Evolutionary conservation across 805 yeast species (phyloP).

Genomic region (Lipomyces orientalis): DNA sequence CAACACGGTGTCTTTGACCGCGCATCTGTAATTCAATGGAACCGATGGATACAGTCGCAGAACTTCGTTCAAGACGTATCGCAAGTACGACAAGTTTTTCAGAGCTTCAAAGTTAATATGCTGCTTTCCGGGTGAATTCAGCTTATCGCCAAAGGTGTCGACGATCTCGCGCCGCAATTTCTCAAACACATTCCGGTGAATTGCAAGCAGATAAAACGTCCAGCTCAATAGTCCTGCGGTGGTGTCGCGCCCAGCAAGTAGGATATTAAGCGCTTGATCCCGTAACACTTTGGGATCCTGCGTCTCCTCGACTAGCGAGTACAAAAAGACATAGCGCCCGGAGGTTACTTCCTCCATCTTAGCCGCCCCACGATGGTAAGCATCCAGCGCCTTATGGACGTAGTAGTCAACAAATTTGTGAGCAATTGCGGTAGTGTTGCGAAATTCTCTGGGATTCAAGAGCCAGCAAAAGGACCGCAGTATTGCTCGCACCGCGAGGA

Average conservation of each 20-base stretch:
- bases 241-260: constrained; percentile 62
- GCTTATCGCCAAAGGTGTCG: constrained; percentile 46
- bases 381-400: constrained; percentile 49
- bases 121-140: constrained; percentile 30
- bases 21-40: constrained; percentile 55
- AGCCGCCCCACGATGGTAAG: background rate
- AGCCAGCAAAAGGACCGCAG: constrained; percentile 38
- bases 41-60: constrained; percentile 60
- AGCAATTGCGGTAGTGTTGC: constrained; percentile 44
- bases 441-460: constrained; percentile 43
- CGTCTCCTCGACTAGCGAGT: constrained; percentile 57
- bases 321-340: constrained; percentile 53
- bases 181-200: constrained; percentile 45
- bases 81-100: constrained; percentile 55
- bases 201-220: constrained; percentile 53
- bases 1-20: constrained; percentile 54
- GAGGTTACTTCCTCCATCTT: background rate
- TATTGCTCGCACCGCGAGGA: constrained; percentile 33
- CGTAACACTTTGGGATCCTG: constrained; percentile 55
- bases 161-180: constrained; percentile 50
- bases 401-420: constrained; percentile 50
- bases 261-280: constrained; percentile 57
- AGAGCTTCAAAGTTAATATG: constrained; percentile 53
- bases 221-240: constrained; percentile 58
- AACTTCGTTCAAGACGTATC: constrained; percentile 55